Base-by-base conservation (phyloP, 306 rosid species). In the Castanopsis chinensis region DNA sequence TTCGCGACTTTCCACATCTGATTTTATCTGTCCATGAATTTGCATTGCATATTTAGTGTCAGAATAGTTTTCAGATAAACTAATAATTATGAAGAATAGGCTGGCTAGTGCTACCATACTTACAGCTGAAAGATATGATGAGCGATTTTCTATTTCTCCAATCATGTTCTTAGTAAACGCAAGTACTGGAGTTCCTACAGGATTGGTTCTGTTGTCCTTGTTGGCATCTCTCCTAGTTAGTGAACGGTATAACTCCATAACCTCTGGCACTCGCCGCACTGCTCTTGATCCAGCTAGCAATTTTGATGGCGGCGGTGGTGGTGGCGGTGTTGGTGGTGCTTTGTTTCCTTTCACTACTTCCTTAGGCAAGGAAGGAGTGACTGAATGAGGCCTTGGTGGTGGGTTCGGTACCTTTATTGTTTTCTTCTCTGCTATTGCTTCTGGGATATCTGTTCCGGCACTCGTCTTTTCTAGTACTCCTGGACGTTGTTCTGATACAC, bases 161-260 rank as follows among this genome's bases (percentile, higher is more conserved):
- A 95, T 95, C 99, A 95, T 95, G 82, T 91, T 95, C 88, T 87
- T 90, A 25, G 96, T 87, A 71, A 93, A 91, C 35, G 97, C 97
- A 61, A 88, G 67, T 32, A 80, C 84, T 3, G 91, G 93, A 80
- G 60, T 74, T 54, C 92, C 94, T 15, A 88, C 87, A 3, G 82
- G 76, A n/a, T 82, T 75, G 67, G 69, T 76, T 80, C 70, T 91
- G 75, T 73, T 88, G 72, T 89, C 99, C 80, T 69, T 81, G 75
- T 79, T 84, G 2, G 83, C 84, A 73, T 93, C 94, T 79, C 84
- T 90, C 79, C 89, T 89, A 53, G 97, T 90, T 56, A 96, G 92
- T 21, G 90, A 85, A 41, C 98, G 97, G 88, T 93, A 91, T 55
- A 96, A 52, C 79, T 96, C 98, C 32, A 90, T 87, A 37, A 93